Conservation (phyloP, 2,329 filamentous ascomycete genomes). For the Anthostomella pinea region DNA sequence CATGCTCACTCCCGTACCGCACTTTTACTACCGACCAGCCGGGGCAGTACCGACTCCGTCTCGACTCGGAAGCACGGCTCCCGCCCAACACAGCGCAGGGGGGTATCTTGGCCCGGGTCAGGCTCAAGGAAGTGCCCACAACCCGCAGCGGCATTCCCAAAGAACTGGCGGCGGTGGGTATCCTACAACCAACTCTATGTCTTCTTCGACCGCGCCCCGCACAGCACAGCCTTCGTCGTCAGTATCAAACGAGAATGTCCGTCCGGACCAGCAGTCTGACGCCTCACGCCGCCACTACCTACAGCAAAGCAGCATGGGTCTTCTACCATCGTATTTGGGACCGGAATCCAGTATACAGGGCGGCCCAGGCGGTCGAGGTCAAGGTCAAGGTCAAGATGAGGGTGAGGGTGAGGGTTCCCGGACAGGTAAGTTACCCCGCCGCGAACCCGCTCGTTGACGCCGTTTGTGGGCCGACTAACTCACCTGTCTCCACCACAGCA, state of each 20-base stretch:
- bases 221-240: slow-evolving; percentile 9
- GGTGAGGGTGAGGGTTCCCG: slow-evolving; percentile 8
- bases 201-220: slow-evolving; percentile 5
- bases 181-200: slow-evolving; percentile 11
- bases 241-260: slow-evolving; percentile 7
- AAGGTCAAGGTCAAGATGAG: no score
- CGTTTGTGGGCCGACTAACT: neutral
- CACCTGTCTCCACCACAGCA: neutral
- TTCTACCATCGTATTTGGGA: slow-evolving; percentile 8
- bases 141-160: slow-evolving; percentile 2
- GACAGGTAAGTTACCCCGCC: slow-evolving; percentile 10
- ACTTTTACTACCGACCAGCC: slow-evolving; percentile 9
- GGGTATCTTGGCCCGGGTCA: slow-evolving; percentile 10
- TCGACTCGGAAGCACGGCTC: slow-evolving; percentile 21
- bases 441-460: neutral
- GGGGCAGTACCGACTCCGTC: slow-evolving; percentile 17
- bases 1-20: slow-evolving; percentile 5
- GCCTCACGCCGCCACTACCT: slow-evolving; percentile 9
- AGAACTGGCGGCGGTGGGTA: slow-evolving; percentile 9
- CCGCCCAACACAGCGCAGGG: slow-evolving; percentile 22
- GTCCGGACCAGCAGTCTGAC: slow-evolving; percentile 9
- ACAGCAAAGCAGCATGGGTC: slow-evolving; percentile 7
- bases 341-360: slow-evolving; percentile 3
- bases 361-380: no score
- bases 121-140: slow-evolving; percentile 4